Evolutionary conservation across 345 rosid species (phyloP).

Genomic region (Angophora floribunda): DNA sequence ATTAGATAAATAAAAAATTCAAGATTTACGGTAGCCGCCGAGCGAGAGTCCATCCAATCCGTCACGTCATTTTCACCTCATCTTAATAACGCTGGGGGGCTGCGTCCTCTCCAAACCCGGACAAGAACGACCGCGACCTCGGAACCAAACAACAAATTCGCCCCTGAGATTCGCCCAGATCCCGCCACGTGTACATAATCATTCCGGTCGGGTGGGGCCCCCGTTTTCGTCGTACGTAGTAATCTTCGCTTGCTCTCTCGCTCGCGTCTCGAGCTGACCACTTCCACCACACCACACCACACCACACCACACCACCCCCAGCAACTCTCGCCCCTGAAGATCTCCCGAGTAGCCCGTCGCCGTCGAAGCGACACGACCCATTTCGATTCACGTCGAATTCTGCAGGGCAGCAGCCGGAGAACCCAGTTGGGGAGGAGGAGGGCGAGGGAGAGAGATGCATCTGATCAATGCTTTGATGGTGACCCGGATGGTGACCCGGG

Average conservation of each 20-base stretch:
- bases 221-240: neutral
- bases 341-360: neutral
- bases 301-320: neutral
- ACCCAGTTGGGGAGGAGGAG: neutral
- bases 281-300: neutral
- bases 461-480: conserved; percentile 52
- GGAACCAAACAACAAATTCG: neutral
- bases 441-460: conserved; percentile 26
- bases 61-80: neutral
- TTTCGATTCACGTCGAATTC: neutral
- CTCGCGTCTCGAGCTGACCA: neutral
- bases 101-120: neutral
- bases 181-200: neutral
- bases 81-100: neutral
- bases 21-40: fast-evolving
- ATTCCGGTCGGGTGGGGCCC: neutral
- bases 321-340: neutral
- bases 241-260: no score
- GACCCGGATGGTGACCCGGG: conserved; percentile 40
- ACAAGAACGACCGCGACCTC: neutral
- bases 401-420: neutral
- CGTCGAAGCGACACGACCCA: neutral
- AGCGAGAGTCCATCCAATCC: fast-evolving
- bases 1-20: no score
- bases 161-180: neutral